Percentiles rank a stretch among this genome's conserved stretches.
These are phyloP conservation scores for Spergularia marina DNA, from an alignment of 148 eudicot species.

Conservation along the genomic window DNA sequence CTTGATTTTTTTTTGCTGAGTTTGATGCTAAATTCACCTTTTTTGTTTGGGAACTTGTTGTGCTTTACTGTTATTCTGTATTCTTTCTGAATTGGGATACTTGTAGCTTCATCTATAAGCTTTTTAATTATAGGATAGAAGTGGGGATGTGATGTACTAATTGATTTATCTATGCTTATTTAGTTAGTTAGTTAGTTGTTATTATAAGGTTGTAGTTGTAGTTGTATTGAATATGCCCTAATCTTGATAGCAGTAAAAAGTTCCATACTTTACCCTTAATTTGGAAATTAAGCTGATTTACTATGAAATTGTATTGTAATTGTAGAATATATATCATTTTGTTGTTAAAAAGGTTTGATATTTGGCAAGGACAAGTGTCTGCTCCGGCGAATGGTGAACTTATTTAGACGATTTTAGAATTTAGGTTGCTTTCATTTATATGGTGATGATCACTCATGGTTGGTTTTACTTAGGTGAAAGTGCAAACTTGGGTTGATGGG, in stretches of 20 bases:
- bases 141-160: no score
- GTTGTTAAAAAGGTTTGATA: background rate
- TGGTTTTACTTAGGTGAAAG: conserved; percentile 59
- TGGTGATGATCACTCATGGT: conserved; percentile 12
- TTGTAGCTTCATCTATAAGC: background rate
- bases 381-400: background rate
- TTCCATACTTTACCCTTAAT: background rate
- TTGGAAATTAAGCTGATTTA: background rate
- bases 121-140: conserved; percentile 9
- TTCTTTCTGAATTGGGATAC: background rate
- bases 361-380: background rate
- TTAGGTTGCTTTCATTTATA: background rate
- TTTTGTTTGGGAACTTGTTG: background rate
- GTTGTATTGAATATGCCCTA: background rate
- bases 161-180: no score
- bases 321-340: background rate
- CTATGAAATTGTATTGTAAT: background rate
- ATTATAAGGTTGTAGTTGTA: background rate
- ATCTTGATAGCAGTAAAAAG: background rate
- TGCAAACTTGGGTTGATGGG: conserved; percentile 84
- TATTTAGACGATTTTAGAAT: background rate
- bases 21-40: no score
- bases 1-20: no score
- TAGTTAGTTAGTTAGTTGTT: no score
- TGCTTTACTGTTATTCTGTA: no score